Percentiles rank a stretch among this genome's conserved stretches.
Conservation (phyloP, 441 rosid species). For the Heliophila coronopifolia region DNA sequence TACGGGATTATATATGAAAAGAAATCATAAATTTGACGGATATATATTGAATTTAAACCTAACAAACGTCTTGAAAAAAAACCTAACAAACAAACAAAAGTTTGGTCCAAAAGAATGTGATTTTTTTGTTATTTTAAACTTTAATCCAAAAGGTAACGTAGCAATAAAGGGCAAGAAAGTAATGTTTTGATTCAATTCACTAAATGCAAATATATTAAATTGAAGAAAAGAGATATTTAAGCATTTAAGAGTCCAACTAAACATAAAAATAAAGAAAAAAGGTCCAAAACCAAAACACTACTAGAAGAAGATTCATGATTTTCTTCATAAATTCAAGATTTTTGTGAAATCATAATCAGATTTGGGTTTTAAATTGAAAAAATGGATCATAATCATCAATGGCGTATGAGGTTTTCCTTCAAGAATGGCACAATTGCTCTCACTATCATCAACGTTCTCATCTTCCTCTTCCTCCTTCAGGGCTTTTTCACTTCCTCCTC, state of each 20-base stretch:
- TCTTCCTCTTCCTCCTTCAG: constrained; percentile 55
- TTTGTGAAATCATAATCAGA: constrained; percentile 2
- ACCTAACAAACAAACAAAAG: no score
- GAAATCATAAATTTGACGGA: no score
- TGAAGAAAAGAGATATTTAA: background rate
- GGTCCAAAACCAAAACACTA: constrained; percentile 6
- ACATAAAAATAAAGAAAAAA: background rate
- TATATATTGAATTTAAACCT: no score
- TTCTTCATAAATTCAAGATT: constrained; percentile 1
- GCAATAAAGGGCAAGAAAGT: no score
- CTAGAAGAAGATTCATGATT: background rate
- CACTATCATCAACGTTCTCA: constrained; percentile 47
- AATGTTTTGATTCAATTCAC: constrained; percentile 12
- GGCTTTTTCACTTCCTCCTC: constrained; percentile 33
- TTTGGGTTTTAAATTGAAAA: background rate
- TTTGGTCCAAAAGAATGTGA: no score
- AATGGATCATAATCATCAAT: constrained; percentile 31
- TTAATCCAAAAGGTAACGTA: no score
- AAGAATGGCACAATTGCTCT: constrained; percentile 65
- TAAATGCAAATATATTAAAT: constrained; percentile 10
- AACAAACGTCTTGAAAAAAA: no score
- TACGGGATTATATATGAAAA: no score
- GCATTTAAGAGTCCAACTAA: constrained; percentile 1
- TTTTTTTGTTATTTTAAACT: no score
- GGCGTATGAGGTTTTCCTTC: constrained; percentile 69